Conservation (phyloP, 257 asterid genomes). For the Nicotiana benthamiana region DNA sequence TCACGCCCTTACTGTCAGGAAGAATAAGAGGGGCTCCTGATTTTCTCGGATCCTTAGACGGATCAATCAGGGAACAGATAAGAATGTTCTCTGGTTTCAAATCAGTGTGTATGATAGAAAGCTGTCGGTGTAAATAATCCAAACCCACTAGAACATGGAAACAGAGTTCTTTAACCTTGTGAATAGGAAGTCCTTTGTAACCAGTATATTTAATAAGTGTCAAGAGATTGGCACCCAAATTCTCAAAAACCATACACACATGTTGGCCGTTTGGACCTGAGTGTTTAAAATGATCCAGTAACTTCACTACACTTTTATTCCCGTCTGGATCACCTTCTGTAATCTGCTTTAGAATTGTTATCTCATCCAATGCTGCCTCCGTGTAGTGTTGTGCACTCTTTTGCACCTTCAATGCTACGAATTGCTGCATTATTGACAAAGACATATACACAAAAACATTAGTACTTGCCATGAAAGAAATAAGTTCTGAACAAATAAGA, state of each 20-base stretch:
- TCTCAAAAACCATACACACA: constrained; percentile 92
- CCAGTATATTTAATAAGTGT: constrained; percentile 74
- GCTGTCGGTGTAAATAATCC: constrained; percentile 82
- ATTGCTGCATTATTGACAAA: constrained; percentile 15
- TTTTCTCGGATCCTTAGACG: constrained; percentile 62
- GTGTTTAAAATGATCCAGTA: constrained; percentile 89
- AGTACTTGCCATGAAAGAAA: neutral
- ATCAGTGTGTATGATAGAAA: constrained; percentile 94
- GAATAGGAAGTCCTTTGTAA: constrained; percentile 66
- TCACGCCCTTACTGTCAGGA: constrained; percentile 45
- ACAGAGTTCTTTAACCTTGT: constrained; percentile 82
- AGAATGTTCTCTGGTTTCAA: constrained; percentile 87
- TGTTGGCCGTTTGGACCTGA: constrained; percentile 94
- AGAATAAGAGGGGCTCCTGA: constrained; percentile 55
- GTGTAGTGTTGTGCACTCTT: constrained; percentile 91
- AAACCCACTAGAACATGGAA: constrained; percentile 70
- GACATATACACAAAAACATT: neutral
- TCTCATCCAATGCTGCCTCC: constrained; percentile 93
- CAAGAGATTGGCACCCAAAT: constrained; percentile 82
- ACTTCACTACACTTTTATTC: constrained; percentile 74
- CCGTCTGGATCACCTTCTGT: constrained; percentile 87
- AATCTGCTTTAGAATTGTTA: constrained; percentile 68
- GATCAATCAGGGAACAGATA: constrained; percentile 64
- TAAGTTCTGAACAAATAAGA: neutral
- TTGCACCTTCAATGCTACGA: constrained; percentile 84